Base-by-base conservation (phyloP, 73 alveolate genomes). In the Blepharisma stoltei region DNA sequence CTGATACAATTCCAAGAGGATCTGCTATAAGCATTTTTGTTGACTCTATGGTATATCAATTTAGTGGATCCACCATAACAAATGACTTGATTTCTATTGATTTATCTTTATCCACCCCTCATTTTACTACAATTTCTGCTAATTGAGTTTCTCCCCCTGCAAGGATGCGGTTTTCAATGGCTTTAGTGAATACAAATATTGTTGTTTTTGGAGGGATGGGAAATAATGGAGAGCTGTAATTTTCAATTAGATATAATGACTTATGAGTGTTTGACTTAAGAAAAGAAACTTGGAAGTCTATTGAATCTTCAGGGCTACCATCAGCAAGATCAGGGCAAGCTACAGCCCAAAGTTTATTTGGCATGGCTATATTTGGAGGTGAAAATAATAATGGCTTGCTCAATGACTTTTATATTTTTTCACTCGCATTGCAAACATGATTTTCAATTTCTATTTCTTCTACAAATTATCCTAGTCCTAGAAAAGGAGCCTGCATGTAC, bases 401-500 rank as follows among this genome's bases (percentile, higher is more conserved):
- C n/a, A 52, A 52, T 52, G 66, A 52, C 4, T 14, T 52, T 11
- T 52, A 14, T 52, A 52, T 52, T 14, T 52, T 14, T 20, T 14
- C n/a, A 14, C 27, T 52, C 0, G 66, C 23, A 2, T 2, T 14
- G 23, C n/a, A 52, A 14, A 52, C 66, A 52, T 52, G 66, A 20
- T 14, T 20, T 4, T 11, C n/a, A 52, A 52, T 52, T 14, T 14
- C 23, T 20, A 14, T 20, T 1, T 0, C 27, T 52, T 0, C 66
- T 52, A 52, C 66, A 0, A 52, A 11, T 52, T 14, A 52, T 52
- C 66, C 66, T 14, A 52, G 66, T 4, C n/a, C n/a, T 2, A 52
- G 66, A 52, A 52, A 52, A 52, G 66, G 66, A 52, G 66, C 66
- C 27, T 52, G 66, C 23, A 11, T 52, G 66, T 11, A 14, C 4